These are phyloP conservation scores for Pyrenopolyporus hunteri DNA, from an alignment of 495 filamentous ascomycete species.

Conservation along the genomic window DNA sequence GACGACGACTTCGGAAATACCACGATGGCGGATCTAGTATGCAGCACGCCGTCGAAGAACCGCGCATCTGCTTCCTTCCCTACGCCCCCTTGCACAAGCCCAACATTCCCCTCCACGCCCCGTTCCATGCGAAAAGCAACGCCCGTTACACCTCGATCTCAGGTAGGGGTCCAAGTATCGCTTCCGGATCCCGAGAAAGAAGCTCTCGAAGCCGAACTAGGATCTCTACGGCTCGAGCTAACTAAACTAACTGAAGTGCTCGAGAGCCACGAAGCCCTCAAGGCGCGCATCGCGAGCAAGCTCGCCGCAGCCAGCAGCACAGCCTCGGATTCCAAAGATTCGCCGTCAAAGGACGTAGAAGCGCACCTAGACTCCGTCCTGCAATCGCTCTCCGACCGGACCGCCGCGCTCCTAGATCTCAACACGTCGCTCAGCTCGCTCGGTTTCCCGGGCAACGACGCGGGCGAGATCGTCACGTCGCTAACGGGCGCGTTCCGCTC, in stretches of 20 bases:
- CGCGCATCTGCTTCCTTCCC: conserved; percentile 49
- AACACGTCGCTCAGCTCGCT: conserved; percentile 51
- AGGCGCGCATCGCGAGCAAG: conserved; percentile 42
- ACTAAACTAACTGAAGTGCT: conserved; percentile 47
- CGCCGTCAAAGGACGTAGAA: conserved; percentile 41
- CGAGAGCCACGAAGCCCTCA: conserved; percentile 45
- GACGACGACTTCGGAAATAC: conserved; percentile 44
- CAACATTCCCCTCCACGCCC: conserved; percentile 37
- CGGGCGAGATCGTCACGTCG: conserved; percentile 56
- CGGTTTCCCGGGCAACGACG: conserved; percentile 60
- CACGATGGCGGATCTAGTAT: conserved; percentile 47
- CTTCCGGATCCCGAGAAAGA: conserved; percentile 54
- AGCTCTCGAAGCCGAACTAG: conserved; percentile 46
- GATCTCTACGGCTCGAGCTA: conserved; percentile 48
- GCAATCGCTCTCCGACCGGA: conserved; percentile 47
- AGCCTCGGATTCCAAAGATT: background rate
- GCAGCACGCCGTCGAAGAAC: conserved; percentile 50
- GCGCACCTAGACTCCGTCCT: conserved; percentile 43
- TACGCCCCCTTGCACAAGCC: conserved; percentile 58
- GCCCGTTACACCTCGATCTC: conserved; percentile 49
- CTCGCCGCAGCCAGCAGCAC: conserved; percentile 27
- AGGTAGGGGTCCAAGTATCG: conserved; percentile 44
- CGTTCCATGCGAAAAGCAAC: conserved; percentile 27
- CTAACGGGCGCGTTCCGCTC: conserved; percentile 63
- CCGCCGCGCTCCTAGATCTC: conserved; percentile 46